Evolutionary conservation across 192 early-diverging fungal species (phyloP), one percentile per base, ranked within the genome.

Genomic region (Backusella sp.): DNA sequence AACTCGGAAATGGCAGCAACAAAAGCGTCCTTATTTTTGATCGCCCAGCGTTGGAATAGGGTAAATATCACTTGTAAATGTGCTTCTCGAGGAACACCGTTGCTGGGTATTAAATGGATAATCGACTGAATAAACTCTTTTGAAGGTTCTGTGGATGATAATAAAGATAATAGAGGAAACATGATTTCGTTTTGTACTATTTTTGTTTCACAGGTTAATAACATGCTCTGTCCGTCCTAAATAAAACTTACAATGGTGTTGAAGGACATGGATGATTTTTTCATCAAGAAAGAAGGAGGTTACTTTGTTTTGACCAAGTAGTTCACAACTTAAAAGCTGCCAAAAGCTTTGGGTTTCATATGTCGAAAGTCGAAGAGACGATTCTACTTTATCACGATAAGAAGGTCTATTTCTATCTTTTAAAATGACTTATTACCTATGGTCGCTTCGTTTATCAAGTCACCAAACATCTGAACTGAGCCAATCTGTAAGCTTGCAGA

Each of bases 391-490:
- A 65, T 17, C 42, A 21, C 14, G 19, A 37, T 39, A 15, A 21
- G 17, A 36, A 59, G n/a, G 11, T 11, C 28, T 30, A 3, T 65
- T 36, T 36, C n/a, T 73, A 11, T 28, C 17, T 46, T 32, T 37
- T 12, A 26, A 26, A 21, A 70, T 4, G 1, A 28, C 3, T 8
- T 26, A 11, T 39, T 41, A 39, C 37, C 34, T 36, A 36, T 39
- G 8, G n/a, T 59, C 56, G 42, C 46, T 44, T 44, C 35, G 28
- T 72, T 42, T 34, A 49, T 30, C n/a, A 21, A 21, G 6, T 72
- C 59, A 49, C 76, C 76, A 77, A 77, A 77, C 3, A 77, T n/a
- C 19, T 46, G 17, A 35, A 72, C 17, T 3, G 69, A 59, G 2
- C 76, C 76, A 26, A 42, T 32, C 32, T 72, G 76, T 49, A 77